These are phyloP conservation scores for Monosporozyma yasuniensis DNA, from an alignment of 805 yeast genomes.

Conservation along the genomic window DNA sequence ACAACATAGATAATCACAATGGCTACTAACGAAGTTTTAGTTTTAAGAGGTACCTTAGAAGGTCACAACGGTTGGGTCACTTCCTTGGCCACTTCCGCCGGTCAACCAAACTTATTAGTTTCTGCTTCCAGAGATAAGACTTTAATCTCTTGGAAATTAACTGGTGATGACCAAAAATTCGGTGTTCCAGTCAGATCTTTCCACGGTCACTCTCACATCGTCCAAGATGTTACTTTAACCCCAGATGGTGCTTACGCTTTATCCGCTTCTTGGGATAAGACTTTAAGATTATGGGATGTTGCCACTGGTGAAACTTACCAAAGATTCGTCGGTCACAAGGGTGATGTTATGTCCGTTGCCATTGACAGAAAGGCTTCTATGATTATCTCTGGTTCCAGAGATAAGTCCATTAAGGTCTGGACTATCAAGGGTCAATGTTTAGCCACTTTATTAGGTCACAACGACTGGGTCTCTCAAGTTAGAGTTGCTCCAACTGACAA, in stretches of 20 bases:
- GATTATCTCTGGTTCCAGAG: slow-evolving; percentile 98
- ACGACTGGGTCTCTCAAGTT: slow-evolving; percentile 98
- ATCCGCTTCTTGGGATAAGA: slow-evolving; percentile 99
- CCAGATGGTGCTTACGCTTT: slow-evolving; percentile 96
- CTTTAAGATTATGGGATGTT: slow-evolving; percentile 97
- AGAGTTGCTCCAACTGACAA: slow-evolving; percentile 76
- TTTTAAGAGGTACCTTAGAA: slow-evolving; percentile 99
- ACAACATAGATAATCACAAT: slow-evolving; percentile 30
- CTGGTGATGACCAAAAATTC: slow-evolving; percentile 92
- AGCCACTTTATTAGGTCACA: slow-evolving; percentile 89
- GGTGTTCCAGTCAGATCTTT: slow-evolving; percentile 98
- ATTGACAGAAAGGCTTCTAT: slow-evolving; percentile 94
- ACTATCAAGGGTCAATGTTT: slow-evolving; percentile 96
- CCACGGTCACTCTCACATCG: slow-evolving; percentile 98
- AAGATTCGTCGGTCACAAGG: slow-evolving; percentile 96
- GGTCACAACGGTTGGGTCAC: slow-evolving; percentile 98
- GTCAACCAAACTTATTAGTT: slow-evolving; percentile 94
- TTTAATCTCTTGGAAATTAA: slow-evolving; percentile 94
- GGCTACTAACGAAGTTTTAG: slow-evolving; percentile 89
- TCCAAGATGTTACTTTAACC: slow-evolving; percentile 94
- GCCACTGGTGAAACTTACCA: slow-evolving; percentile 86
- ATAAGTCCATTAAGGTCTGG: slow-evolving; percentile 98
- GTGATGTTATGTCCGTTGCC: slow-evolving; percentile 95
- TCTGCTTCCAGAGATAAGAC: slow-evolving; percentile 99
- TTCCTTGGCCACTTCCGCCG: slow-evolving; percentile 93